Evolutionary conservation across 1,284 basidiomycete genomes (phyloP).

Genomic region (Leccinum solheimii): DNA sequence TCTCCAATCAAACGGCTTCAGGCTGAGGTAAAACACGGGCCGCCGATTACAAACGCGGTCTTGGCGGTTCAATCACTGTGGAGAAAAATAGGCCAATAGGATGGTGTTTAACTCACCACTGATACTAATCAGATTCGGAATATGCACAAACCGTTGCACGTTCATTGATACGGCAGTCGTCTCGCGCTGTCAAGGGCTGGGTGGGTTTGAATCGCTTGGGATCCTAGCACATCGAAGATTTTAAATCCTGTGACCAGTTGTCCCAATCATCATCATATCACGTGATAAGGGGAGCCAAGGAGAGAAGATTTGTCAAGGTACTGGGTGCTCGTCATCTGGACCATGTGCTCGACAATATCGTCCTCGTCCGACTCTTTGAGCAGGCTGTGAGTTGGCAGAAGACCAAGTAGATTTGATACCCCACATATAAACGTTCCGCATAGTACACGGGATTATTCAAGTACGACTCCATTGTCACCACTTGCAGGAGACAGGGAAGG

Average conservation of each 20-base stretch:
- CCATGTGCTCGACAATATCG: neutral
- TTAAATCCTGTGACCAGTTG: neutral
- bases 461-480: neutral
- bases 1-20: neutral
- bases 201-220: neutral
- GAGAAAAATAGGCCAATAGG: neutral
- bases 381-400: neutral
- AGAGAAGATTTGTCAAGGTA: neutral
- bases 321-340: neutral
- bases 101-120: neutral
- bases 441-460: neutral
- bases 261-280: conserved; percentile 1
- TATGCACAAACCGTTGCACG: neutral
- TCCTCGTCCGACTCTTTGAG: neutral
- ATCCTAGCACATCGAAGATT: neutral
- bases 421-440: neutral
- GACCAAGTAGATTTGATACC: neutral
- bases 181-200: neutral
- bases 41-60: conserved; percentile 8
- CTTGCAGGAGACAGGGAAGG: neutral
- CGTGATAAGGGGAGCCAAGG: neutral
- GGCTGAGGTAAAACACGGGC: neutral
- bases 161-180: neutral
- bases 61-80: neutral
- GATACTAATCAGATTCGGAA: neutral